phyloP scores from a whole-genome alignment of 1,284 basidiomycete genomes.

The Trametes pubescens region DNA sequence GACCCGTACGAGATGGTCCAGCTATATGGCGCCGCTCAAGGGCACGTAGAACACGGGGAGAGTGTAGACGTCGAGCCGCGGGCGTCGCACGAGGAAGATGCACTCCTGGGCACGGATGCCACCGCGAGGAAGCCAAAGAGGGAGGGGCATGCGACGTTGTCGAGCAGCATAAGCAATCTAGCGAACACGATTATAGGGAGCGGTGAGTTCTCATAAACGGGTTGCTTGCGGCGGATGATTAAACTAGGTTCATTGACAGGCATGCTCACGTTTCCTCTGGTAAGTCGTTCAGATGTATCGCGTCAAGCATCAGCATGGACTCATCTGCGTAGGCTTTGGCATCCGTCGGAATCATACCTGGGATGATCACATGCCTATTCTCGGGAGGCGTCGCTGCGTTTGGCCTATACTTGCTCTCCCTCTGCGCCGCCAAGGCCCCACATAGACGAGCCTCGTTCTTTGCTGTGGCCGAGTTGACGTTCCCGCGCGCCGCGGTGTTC shows the following conservation, averaged over 20 bases:
- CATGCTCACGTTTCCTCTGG: slow-evolving; percentile 86
- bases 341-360: slow-evolving; percentile 86
- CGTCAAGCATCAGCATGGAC: slow-evolving; percentile 1
- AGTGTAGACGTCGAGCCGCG: slow-evolving; percentile 27
- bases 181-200: slow-evolving; percentile 91
- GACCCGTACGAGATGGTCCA: slow-evolving; percentile 67
- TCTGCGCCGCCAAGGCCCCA: slow-evolving; percentile 83
- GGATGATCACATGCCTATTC: slow-evolving; percentile 87
- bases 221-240: slow-evolving; percentile 17
- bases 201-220: slow-evolving; percentile 56
- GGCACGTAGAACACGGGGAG: slow-evolving; percentile 24
- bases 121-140: slow-evolving; percentile 42
- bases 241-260: slow-evolving; percentile 50
- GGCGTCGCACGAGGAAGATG: slow-evolving; percentile 49
- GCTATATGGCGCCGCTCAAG: slow-evolving; percentile 62
- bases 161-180: slow-evolving; percentile 79
- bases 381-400: slow-evolving; percentile 85
- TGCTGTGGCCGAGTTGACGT: slow-evolving; percentile 85
- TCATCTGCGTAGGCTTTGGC: slow-evolving; percentile 72
- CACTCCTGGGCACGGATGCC: slow-evolving; percentile 58
- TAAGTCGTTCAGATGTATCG: slow-evolving; percentile 36
- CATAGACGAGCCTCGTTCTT: slow-evolving; percentile 89
- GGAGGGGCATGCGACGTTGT: slow-evolving; percentile 72
- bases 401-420: slow-evolving; percentile 89
- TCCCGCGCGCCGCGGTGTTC: slow-evolving; percentile 83